Conservation (phyloP, 2,329 filamentous ascomycete species). For the Hypoxylon sp. region DNA sequence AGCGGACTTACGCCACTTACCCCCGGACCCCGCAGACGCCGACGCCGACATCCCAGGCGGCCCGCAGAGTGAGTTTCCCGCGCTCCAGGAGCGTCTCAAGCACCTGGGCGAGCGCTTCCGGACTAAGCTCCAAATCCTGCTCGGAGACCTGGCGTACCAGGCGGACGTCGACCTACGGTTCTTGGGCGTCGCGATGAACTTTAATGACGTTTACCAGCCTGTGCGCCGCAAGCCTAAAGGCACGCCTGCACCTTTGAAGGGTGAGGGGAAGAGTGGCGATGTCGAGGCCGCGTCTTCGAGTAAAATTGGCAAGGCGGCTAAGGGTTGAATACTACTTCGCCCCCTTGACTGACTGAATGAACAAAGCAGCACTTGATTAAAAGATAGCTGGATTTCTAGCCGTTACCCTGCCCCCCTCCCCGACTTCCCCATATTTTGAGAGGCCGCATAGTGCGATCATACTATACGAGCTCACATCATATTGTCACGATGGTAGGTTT, state of each 20-base stretch:
- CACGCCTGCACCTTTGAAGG: conserved; percentile 39
- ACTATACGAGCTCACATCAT: neutral
- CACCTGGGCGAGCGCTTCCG: conserved; percentile 83
- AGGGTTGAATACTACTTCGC: conserved; percentile 13
- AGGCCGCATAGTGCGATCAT: neutral
- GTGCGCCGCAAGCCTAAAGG: conserved; percentile 73
- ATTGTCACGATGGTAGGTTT: neutral
- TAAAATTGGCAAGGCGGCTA: conserved; percentile 8
- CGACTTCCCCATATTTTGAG: neutral
- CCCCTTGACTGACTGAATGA: neutral
- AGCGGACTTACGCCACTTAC: conserved; percentile 79
- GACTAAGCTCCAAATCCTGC: conserved; percentile 80
- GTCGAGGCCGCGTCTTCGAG: neutral
- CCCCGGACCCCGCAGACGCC: conserved; percentile 53
- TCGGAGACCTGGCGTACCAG: conserved; percentile 93
- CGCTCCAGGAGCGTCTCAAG: conserved; percentile 80
- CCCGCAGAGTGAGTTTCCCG: conserved; percentile 77
- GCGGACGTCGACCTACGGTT: conserved; percentile 96
- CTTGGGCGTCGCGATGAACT: conserved; percentile 97
- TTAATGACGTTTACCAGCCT: conserved; percentile 95
- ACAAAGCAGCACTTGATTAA: neutral
- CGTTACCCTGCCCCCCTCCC: neutral
- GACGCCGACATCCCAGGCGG: conserved; percentile 65
- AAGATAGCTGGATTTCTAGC: neutral
- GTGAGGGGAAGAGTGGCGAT: conserved; percentile 6